Conservation (phyloP, 257 asterid genomes). For the Verbena officinalis region DNA sequence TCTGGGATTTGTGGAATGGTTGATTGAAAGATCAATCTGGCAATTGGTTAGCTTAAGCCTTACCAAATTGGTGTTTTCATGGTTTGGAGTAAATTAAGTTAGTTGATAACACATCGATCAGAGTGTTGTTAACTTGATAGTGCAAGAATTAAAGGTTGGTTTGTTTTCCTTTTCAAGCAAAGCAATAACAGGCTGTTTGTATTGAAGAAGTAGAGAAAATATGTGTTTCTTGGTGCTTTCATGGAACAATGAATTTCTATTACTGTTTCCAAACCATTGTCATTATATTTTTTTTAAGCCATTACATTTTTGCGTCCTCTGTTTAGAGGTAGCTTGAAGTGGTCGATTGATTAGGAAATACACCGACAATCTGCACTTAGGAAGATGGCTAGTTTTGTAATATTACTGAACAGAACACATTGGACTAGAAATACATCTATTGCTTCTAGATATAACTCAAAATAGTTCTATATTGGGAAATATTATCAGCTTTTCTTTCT, state of each 20-base stretch:
- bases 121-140: conserved; percentile 7
- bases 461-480: too few species aligned
- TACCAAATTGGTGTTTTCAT: too few species aligned
- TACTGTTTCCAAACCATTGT: not conserved
- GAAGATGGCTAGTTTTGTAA: not conserved
- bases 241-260: not conserved
- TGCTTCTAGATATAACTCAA: too few species aligned
- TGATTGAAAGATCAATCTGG: too few species aligned
- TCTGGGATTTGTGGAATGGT: too few species aligned
- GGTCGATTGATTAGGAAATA: conserved; percentile 6
- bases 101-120: too few species aligned
- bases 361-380: conserved; percentile 2
- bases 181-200: conserved; percentile 13
- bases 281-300: not conserved
- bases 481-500: not conserved
- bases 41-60: too few species aligned
- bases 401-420: not conserved
- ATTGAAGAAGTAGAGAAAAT: not conserved
- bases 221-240: not conserved
- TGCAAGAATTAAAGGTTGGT: not conserved
- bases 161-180: not conserved
- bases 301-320: not conserved
- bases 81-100: too few species aligned
- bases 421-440: too few species aligned
- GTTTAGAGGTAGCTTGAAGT: not conserved